Base-by-base conservation (phyloP, 345 rosid genomes). In the Leavenworthia alabamica region DNA sequence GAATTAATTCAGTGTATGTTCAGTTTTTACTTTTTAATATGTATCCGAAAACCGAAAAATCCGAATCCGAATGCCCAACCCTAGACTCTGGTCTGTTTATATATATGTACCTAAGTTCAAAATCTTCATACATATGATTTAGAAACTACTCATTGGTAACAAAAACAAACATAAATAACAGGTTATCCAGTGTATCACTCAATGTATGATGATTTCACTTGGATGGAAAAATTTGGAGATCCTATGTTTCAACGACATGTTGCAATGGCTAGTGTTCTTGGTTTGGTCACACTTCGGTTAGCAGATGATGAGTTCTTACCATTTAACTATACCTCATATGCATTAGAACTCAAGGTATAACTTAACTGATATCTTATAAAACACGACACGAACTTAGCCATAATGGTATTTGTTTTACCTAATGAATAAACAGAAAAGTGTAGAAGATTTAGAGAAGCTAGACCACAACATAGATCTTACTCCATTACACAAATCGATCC, bases 141-240 rank as follows among this genome's bases (percentile, higher is more conserved):
- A 40, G 35, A 29, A 2, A 22, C 17, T 10, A 16, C 23, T 10
- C 20, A 49, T 20, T 20, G 22, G 22, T 20, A 20, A n/a, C n/a
- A n/a, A 20, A 20, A 20, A 20, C 2, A 20, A 20, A 20, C 2
- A 20, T 37, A 29, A 29, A 39, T 43, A 36, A 66, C 82, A 87
- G 97, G 72, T 28, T 85, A 81, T 76, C 90, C 96, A 12, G 90
- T 83, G 11, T 87, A 90, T 66, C 97, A 90, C 68, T 87, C 96
- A 12, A 82, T 83, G 85, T 90, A 87, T 14, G 96, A 90, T 62
- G 93, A 90, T 66, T 90, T 75, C 49, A 39, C 75, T 55, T 90
- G 96, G 97, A 87, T 85, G 90, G 68, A 87, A 54, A 83, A 82
- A 3, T 87, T 79, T 58, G 97, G 97, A 9, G 90, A 83, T 49